Evolutionary conservation across 2,329 filamentous ascomycete species (phyloP).

Genomic region (Dissoconium aciculare): DNA sequence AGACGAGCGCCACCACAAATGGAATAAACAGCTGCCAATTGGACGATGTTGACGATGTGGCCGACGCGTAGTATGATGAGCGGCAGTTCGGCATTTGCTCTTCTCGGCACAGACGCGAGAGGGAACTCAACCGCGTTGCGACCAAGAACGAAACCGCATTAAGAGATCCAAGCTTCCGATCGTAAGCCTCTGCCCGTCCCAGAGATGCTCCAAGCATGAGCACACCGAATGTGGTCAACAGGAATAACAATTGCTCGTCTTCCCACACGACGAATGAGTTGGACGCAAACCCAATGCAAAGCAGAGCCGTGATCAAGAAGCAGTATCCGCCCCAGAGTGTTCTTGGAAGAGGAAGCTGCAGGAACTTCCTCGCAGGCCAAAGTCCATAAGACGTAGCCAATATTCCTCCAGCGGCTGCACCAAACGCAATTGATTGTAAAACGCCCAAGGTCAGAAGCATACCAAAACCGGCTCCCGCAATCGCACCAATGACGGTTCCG

Average conservation of each 20-base stretch:
- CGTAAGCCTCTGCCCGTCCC: slow-evolving; percentile 49
- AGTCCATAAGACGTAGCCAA: slow-evolving; percentile 29
- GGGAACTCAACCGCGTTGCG: slow-evolving; percentile 64
- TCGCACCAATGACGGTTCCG: slow-evolving; percentile 31
- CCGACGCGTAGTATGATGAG: slow-evolving; percentile 89
- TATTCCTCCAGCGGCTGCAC: slow-evolving; percentile 26
- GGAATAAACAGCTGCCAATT: slow-evolving; percentile 78
- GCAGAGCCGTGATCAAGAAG: slow-evolving; percentile 63
- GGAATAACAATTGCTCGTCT: slow-evolving; percentile 83
- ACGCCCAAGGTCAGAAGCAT: slow-evolving; percentile 24
- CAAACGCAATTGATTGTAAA: slow-evolving; percentile 18
- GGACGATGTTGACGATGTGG: slow-evolving; percentile 81
- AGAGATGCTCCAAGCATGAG: slow-evolving; percentile 61
- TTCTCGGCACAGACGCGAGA: slow-evolving; percentile 85
- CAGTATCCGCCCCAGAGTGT: slow-evolving; percentile 82
- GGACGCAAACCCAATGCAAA: slow-evolving; percentile 86
- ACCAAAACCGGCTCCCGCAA: slow-evolving; percentile 17
- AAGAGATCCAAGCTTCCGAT: slow-evolving; percentile 63
- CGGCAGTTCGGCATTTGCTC: slow-evolving; percentile 96
- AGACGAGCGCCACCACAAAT: slow-evolving; percentile 52
- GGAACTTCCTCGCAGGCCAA: slow-evolving; percentile 26
- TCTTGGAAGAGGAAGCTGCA: slow-evolving; percentile 47
- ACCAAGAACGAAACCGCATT: slow-evolving; percentile 74
- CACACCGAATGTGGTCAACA: slow-evolving; percentile 74
- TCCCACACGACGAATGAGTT: slow-evolving; percentile 99